Percentiles rank a stretch among this genome's conserved stretches.
These are phyloP conservation scores for Melanogaster broomeanus DNA, from an alignment of 768 basidiomycete genomes.

Conservation along the genomic window DNA sequence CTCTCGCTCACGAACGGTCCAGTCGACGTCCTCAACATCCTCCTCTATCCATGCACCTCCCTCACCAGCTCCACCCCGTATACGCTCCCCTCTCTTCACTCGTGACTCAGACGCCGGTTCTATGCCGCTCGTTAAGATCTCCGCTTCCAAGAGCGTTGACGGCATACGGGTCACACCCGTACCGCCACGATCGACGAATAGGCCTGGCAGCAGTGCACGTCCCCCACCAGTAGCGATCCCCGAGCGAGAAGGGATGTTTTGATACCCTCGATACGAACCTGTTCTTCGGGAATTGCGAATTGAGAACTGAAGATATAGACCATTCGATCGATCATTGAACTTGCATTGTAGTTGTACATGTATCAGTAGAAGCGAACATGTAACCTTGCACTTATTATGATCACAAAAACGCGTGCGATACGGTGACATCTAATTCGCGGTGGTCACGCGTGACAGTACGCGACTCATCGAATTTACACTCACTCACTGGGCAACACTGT, in stretches of 20 bases:
- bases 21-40: constrained; percentile 14
- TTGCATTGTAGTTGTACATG: not conserved
- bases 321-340: constrained; percentile 1
- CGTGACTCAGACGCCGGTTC: constrained; percentile 29
- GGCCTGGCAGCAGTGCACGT: constrained; percentile 58
- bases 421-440: constrained; percentile 14
- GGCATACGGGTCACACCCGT: constrained; percentile 46
- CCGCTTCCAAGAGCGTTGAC: constrained; percentile 31
- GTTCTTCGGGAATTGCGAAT: not conserved
- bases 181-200: constrained; percentile 65
- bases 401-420: too few species aligned
- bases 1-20: constrained; percentile 16
- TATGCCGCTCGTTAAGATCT: constrained; percentile 13
- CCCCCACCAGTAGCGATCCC: constrained; percentile 55
- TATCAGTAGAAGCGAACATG: not conserved
- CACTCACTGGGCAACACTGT: not conserved
- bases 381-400: too few species aligned
- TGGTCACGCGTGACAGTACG: constrained; percentile 27
- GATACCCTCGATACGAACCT: constrained; percentile 11
- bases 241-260: constrained; percentile 65
- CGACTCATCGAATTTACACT: constrained; percentile 2
- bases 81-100: constrained; percentile 24
- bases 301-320: not conserved
- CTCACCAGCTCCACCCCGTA: constrained; percentile 29
- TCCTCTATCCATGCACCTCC: constrained; percentile 17